Evolutionary conservation across 1,139 yeast species (phyloP), one percentile per base, ranked within the genome.

Genomic region (Keqinozyma sinolaborantium): DNA sequence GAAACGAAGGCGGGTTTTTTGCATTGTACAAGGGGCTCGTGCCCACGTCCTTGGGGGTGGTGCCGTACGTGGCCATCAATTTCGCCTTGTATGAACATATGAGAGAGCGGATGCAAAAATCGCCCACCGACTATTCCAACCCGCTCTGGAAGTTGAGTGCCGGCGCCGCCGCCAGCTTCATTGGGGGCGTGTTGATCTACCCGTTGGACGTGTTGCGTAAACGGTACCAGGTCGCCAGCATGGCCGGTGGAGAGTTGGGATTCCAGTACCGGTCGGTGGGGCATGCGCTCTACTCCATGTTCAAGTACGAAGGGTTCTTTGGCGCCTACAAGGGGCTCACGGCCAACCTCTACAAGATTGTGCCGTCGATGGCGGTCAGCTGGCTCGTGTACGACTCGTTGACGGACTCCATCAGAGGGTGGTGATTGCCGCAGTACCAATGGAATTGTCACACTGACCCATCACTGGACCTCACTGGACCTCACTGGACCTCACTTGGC

Each of bases 331-430:
- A 83, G 52, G 97, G 97, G 0, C 70, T 90, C 50, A 73, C 83
- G 3, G 95, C 97, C 2, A 90, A 90, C 51, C 67, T 90, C 52
- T 81, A 87, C 61, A 90, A 90, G 55, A 94, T 90, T 3, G 85
- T 87, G 24, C 97, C 97, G 0, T 81, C 94, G 6, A 90, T 90
- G 92, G 97, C 97, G 2, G 88, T 90, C 14, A 84, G 90, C 40
- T 92, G 96, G 96, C 65, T 85, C 37, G 78, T 85, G 39, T 90
- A 84, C 57, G 97, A 90, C 53, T 56, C 77, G 25, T 65, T 83
- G 15, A 73, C 72, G 48, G 80, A 56, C 11, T 40, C 47, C 20
- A 57, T 69, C 13, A 53, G 52, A 6, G 31, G 35, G 14, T 65
- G 73, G 73, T 67, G 40, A 18, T n/a, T n/a, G n/a, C n/a, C n/a